These are phyloP conservation scores for Hortiboletus flavorubellus DNA, from an alignment of 768 basidiomycete genomes.

Conservation along the genomic window DNA sequence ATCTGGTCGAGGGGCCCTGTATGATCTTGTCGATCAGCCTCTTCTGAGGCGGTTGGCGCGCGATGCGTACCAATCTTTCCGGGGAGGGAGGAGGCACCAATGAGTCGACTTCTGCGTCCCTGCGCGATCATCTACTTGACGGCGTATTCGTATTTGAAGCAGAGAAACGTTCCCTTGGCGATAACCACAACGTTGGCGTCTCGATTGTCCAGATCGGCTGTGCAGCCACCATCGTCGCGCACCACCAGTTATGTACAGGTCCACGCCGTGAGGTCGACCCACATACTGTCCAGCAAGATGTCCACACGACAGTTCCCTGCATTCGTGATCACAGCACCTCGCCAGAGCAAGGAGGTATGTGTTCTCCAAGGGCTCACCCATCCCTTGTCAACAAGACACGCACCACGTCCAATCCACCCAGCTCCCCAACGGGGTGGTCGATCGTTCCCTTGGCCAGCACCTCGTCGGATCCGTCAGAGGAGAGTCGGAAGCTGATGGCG, in stretches of 20 bases:
- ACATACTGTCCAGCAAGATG: constrained; percentile 6
- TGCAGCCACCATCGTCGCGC: neutral
- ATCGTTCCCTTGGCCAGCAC: constrained; percentile 14
- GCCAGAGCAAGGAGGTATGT: neutral
- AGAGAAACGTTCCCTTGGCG: constrained; percentile 23
- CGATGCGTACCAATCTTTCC: neutral
- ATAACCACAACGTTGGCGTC: constrained; percentile 28
- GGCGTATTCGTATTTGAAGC: constrained; percentile 15
- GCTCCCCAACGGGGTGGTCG: neutral
- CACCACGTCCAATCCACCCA: constrained; percentile 13
- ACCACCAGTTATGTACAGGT: neutral
- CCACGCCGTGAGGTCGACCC: neutral
- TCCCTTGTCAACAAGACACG: neutral
- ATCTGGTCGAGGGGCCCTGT: constrained; percentile 2
- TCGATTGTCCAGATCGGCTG: constrained; percentile 14
- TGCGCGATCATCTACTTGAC: constrained; percentile 24
- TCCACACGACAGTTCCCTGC: constrained; percentile 8
- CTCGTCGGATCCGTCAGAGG: constrained; percentile 35
- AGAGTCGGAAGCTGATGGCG: constrained; percentile 40
- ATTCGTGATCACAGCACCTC: constrained; percentile 3
- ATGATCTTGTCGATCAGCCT: neutral
- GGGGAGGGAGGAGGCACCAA: constrained; percentile 6
- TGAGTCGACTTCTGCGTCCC: constrained; percentile 4
- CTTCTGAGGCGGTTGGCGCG: neutral
- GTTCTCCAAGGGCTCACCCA: neutral